Percentiles rank a stretch among this genome's conserved stretches.
Evolutionary conservation across 106 monocot species (phyloP).

Genomic region (Agapanthus africanus): DNA sequence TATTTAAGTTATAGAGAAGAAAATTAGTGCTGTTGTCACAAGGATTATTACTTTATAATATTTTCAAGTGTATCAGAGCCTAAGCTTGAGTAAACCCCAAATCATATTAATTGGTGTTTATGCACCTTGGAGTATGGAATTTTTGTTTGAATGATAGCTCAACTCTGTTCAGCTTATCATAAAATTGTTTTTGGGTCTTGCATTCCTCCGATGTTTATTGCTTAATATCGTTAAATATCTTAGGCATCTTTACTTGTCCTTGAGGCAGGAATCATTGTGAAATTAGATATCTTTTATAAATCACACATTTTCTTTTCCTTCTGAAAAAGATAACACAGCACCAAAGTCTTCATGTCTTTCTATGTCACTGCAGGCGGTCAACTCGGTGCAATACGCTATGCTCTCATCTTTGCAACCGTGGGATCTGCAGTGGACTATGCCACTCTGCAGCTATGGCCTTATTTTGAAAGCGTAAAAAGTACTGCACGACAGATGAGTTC

Average conservation of each 20-base stretch:
- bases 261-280: no score
- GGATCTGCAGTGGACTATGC: conserved; percentile 73
- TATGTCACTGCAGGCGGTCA: conserved; percentile 76
- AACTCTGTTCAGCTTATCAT: not conserved
- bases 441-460: conserved; percentile 37
- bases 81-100: no score
- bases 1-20: not conserved
- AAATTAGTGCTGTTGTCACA: not conserved
- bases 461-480: conserved; percentile 16
- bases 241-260: no score
- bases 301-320: not conserved
- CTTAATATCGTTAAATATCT: no score
- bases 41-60: not conserved
- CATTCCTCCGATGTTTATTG: no score
- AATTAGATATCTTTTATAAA: not conserved
- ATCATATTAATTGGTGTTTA: no score
- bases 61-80: not conserved
- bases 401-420: conserved; percentile 49
- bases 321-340: not conserved
- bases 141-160: not conserved
- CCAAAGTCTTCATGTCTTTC: no score
- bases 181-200: no score
- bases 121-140: no score
- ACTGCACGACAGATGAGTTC: not conserved
- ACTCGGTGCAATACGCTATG: conserved; percentile 58